A percentile compares a stretch with the other conserved stretches of the same genome.
Conservation (phyloP, 495 filamentous ascomycete genomes). For the Pseudevernia furfuracea region DNA sequence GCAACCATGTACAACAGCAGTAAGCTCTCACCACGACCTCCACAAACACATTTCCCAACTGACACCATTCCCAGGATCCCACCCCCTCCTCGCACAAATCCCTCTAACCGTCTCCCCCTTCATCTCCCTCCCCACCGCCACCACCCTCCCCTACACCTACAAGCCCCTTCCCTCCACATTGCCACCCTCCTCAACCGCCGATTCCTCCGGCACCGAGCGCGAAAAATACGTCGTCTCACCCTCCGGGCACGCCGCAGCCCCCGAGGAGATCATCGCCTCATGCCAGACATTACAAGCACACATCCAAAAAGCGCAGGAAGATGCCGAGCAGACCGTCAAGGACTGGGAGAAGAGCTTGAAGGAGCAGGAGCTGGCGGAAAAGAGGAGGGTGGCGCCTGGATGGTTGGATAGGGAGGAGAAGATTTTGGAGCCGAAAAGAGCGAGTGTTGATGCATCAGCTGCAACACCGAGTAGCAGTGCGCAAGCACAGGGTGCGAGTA, state of each 20-base stretch:
- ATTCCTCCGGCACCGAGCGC: conserved; percentile 37
- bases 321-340: conserved; percentile 56
- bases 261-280: conserved; percentile 72
- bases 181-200: conserved; percentile 64
- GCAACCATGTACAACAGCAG: conserved; percentile 25
- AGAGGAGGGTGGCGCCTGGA: conserved; percentile 80
- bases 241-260: conserved; percentile 66
- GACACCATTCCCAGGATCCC: conserved; percentile 50
- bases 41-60: conserved; percentile 12
- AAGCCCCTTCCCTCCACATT: conserved; percentile 77
- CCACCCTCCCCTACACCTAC: conserved; percentile 94
- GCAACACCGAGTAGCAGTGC: conserved; percentile 15
- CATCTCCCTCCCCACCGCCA: conserved; percentile 79
- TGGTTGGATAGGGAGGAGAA: conserved; percentile 88
- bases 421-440: conserved; percentile 66
- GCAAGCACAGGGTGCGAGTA: conserved; percentile 35
- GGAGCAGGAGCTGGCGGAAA: conserved; percentile 82
- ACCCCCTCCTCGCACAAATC: conserved; percentile 85
- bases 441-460: conserved; percentile 25
- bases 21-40: conserved; percentile 2
- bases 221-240: conserved; percentile 66
- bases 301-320: conserved; percentile 52
- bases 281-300: conserved; percentile 71
- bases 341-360: conserved; percentile 63
- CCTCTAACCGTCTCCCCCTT: conserved; percentile 91